Evolutionary conservation across 1,139 yeast genomes (phyloP), one percentile per base, ranked within the genome.

Genomic region (Scheffersomyces lignicola): DNA sequence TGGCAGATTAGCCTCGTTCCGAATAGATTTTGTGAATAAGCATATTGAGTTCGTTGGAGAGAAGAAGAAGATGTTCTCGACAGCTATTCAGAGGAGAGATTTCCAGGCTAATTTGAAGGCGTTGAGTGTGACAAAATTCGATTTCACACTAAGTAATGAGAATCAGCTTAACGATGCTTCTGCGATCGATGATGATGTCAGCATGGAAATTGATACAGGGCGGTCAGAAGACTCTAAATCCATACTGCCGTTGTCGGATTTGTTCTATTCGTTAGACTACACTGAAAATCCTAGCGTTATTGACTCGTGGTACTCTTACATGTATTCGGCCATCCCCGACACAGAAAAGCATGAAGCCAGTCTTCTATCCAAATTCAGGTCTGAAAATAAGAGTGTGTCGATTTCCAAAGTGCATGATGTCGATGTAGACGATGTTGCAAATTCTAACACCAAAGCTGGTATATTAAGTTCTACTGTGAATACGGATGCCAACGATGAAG

Each of bases 21-120:
- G 65, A 32, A 51, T 82, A 9, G 80, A 82, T 49, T 62, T 68
- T 33, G 56, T 65, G 1, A 60, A 66, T 22, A 56, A 58, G n/a
- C 34, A 41, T 18, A 47, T 63, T 24, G 51, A 52, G 28, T 39
- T 52, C 8, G 42, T 46, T 11, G 35, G 17, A 12, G 23, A 13
- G 3, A 31, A 40, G 14, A 29, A 39, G 15, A 39, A 35, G 11
- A 30, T 29, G 10, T 33, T 45, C 7, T 52, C 56, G 1, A 35
- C 44, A 17, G 38, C 57, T 3, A 39, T 58, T n/a, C 52, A 50
- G 13, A 42, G 58, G 2, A 45, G 47, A 29, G 52, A 52, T 12
- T 54, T 65, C 3, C 46, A 48, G 13, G 45, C 46, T 27, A 67
- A 66, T 41, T 47, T 64, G 42, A 52, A 47, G 33, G 42, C 52